These are phyloP conservation scores for Blastobotrys capitulatus DNA, from an alignment of 1,139 yeast species.

Conservation along the genomic window DNA sequence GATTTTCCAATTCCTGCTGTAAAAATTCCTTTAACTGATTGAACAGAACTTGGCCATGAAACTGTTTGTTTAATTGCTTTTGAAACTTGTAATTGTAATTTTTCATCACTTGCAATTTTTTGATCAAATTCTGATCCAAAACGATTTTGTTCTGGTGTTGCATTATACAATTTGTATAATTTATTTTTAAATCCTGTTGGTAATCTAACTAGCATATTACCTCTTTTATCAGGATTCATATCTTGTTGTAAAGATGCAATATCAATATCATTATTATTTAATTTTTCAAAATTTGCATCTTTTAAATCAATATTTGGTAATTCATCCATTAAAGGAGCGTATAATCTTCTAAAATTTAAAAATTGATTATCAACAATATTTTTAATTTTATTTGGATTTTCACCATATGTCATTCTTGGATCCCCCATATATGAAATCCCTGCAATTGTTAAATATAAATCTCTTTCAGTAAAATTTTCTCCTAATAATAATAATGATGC, in stretches of 20 bases:
- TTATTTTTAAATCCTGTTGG: constrained; percentile 50
- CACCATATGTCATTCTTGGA: constrained; percentile 80
- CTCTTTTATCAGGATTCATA: constrained; percentile 33
- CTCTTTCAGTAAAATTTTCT: constrained; percentile 50
- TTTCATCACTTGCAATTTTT: constrained; percentile 39
- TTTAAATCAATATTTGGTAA: constrained; percentile 33
- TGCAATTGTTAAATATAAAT: constrained; percentile 72
- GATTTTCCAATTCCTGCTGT: constrained; percentile 82
- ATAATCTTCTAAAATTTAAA: constrained; percentile 59
- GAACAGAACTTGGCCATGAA: constrained; percentile 62
- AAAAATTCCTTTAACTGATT: constrained; percentile 73
- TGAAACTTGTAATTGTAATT: constrained; percentile 39
- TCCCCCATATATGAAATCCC: constrained; percentile 86
- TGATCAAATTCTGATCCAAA: constrained; percentile 32
- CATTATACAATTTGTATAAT: constrained; percentile 39
- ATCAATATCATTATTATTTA: constrained; percentile 20
- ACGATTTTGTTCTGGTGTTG: not conserved
- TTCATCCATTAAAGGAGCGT: constrained; percentile 59
- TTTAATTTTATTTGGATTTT: constrained; percentile 79
- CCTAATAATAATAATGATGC: constrained; percentile 60
- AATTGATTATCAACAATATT: constrained; percentile 82
- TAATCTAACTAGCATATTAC: constrained; percentile 38
- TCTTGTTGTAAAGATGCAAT: constrained; percentile 34
- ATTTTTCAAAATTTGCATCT: constrained; percentile 17
- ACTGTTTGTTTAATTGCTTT: constrained; percentile 55